Evolutionary conservation across 129 eudicot genomes (phyloP).

Genomic region (Helianthus annuus): HanXRQr2.0-SUNRISE NC_035436.2:99327103-99327602

Average conservation of each 20-base stretch:
- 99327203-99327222: conserved; percentile 14
- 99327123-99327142: no score
- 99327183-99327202: conserved; percentile 22
- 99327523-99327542: conserved; percentile 14
- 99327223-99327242: background rate
- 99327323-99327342: conserved; percentile 4
- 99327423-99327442: conserved; percentile 8
- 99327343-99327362: background rate
- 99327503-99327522: conserved; percentile 9
- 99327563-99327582: conserved; percentile 58
- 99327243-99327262: background rate
- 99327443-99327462: conserved; percentile 8
- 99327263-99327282: background rate
- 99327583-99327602: conserved; percentile 73
- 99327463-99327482: conserved; percentile 29
- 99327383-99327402: background rate
- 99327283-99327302: conserved; percentile 4
- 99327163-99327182: background rate
- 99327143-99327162: no score
- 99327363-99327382: background rate
- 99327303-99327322: conserved; percentile 34
- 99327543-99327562: conserved; percentile 66
- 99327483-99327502: conserved; percentile 15
- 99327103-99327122: no score
- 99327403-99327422: conserved; percentile 28